Evolutionary conservation across 2,329 filamentous ascomycete species (phyloP).

Genomic region (Diaporthe aspalathi): DNA sequence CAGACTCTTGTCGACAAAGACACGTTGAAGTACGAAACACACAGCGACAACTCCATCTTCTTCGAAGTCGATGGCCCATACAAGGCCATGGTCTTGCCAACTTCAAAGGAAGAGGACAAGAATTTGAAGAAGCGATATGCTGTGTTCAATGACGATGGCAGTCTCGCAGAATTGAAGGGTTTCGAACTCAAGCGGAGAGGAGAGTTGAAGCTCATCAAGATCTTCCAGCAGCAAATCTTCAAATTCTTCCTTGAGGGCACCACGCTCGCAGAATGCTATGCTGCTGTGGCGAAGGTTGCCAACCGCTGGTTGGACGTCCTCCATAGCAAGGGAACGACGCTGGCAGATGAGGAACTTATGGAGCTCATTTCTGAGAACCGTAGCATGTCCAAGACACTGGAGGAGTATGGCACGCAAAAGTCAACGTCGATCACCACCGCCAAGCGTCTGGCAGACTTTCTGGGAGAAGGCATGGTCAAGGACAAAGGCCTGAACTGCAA

Average conservation of each 20-base stretch:
- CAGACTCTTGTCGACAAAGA: slow-evolving; percentile 85
- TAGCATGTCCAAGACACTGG: slow-evolving; percentile 96
- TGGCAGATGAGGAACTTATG: slow-evolving; percentile 97
- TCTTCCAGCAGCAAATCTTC: slow-evolving; percentile 99
- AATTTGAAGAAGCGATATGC: slow-evolving; percentile 99
- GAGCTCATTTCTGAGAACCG: slow-evolving; percentile 99
- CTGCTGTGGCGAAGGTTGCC: slow-evolving; percentile 90
- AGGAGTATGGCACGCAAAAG: slow-evolving; percentile 95
- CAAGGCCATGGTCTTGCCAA: slow-evolving; percentile 95
- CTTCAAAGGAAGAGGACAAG: slow-evolving; percentile 98
- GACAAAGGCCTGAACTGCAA: slow-evolving; percentile 99
- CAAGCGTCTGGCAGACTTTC: slow-evolving; percentile 91
- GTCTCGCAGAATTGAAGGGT: slow-evolving; percentile 92
- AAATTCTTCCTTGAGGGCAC: slow-evolving; percentile 97
- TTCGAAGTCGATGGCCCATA: slow-evolving; percentile 99
- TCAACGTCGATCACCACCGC: slow-evolving; percentile 99
- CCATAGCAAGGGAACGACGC: slow-evolving; percentile 84
- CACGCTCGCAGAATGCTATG: slow-evolving; percentile 89
- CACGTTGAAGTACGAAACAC: slow-evolving; percentile 91
- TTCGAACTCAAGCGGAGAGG: slow-evolving; percentile 98
- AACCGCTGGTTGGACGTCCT: slow-evolving; percentile 98
- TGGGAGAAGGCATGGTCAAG: slow-evolving; percentile 99
- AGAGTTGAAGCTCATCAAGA: slow-evolving; percentile 99
- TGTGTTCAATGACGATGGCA: slow-evolving; percentile 98
- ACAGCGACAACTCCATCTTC: slow-evolving; percentile 99